Conservation (phyloP, 495 filamentous ascomycete species). For the Aspergillus incahuasiensis region DNA sequence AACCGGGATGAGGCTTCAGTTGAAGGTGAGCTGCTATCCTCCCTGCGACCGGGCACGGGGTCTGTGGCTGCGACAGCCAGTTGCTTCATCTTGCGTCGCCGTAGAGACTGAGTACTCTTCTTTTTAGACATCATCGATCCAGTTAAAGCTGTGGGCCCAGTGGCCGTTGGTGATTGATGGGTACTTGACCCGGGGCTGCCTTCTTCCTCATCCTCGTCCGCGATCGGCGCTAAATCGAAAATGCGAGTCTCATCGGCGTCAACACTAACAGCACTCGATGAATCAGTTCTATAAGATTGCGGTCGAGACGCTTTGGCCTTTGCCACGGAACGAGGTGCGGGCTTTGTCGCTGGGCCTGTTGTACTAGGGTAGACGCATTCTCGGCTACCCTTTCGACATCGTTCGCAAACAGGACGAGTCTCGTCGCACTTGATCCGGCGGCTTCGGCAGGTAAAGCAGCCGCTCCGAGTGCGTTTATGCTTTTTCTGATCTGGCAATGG, state of each 20-base stretch:
- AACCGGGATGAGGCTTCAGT: conserved; percentile 35
- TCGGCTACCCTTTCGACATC: conserved; percentile 79
- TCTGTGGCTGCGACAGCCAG: conserved; percentile 12
- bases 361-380: conserved; percentile 78
- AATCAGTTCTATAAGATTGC: conserved; percentile 43
- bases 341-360: conserved; percentile 30
- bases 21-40: conserved; percentile 42
- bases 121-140: conserved; percentile 25
- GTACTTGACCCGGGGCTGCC: conserved; percentile 24
- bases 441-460: conserved; percentile 89
- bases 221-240: conserved; percentile 57
- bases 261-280: conserved; percentile 42
- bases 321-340: conserved; percentile 37
- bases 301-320: conserved; percentile 39
- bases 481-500: conserved; percentile 69
- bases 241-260: conserved; percentile 43
- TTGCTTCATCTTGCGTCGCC: conserved; percentile 41
- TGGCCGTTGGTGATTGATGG: conserved; percentile 24
- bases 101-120: conserved; percentile 36
- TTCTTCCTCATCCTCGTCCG: conserved; percentile 59
- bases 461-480: conserved; percentile 87
- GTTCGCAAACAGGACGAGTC: conserved; percentile 77
- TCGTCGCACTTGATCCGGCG: conserved; percentile 95
- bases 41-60: conserved; percentile 34
- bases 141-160: conserved; percentile 14